These are phyloP conservation scores for Hippophae rhamnoides DNA, from an alignment of 306 rosid species.

Conservation along the genomic window DNA sequence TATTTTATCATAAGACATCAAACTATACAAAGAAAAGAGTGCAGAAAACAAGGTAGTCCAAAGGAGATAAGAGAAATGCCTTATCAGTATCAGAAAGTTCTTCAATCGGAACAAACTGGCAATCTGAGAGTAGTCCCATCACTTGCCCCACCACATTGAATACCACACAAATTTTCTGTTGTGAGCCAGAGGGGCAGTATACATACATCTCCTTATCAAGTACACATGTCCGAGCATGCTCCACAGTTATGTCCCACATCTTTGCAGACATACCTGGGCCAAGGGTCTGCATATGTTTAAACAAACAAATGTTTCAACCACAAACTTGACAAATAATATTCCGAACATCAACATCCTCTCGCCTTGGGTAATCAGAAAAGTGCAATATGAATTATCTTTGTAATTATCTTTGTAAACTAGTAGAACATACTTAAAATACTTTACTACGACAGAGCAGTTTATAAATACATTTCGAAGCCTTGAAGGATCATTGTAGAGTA, in stretches of 20 bases:
- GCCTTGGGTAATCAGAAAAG: background rate
- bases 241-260: slow-evolving; percentile 96
- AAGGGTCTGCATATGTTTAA: slow-evolving; percentile 52
- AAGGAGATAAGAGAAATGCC: slow-evolving; percentile 39
- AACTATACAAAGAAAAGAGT: slow-evolving; percentile 7
- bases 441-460: slow-evolving; percentile 6
- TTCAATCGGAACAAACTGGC: slow-evolving; percentile 50
- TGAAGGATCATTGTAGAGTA: slow-evolving; percentile 58
- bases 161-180: slow-evolving; percentile 61
- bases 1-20: slow-evolving; percentile 19
- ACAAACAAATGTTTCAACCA: background rate
- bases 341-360: background rate
- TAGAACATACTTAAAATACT: background rate
- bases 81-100: slow-evolving; percentile 74
- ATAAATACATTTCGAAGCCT: slow-evolving; percentile 72
- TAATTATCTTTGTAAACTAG: too few relatives aligned
- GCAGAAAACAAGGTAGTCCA: slow-evolving; percentile 1
- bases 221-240: slow-evolving; percentile 84
- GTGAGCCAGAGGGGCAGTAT: slow-evolving; percentile 41
- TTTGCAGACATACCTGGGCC: slow-evolving; percentile 98
- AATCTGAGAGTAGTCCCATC: slow-evolving; percentile 57
- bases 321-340: background rate
- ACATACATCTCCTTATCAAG: slow-evolving; percentile 40
- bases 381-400: too few relatives aligned
- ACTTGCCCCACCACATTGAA: slow-evolving; percentile 82